Percentiles rank a stretch among this genome's conserved stretches.
These are phyloP conservation scores for Hymenoscyphus repandus DNA, from an alignment of 2,329 filamentous ascomycete species.

Conservation along the genomic window DNA sequence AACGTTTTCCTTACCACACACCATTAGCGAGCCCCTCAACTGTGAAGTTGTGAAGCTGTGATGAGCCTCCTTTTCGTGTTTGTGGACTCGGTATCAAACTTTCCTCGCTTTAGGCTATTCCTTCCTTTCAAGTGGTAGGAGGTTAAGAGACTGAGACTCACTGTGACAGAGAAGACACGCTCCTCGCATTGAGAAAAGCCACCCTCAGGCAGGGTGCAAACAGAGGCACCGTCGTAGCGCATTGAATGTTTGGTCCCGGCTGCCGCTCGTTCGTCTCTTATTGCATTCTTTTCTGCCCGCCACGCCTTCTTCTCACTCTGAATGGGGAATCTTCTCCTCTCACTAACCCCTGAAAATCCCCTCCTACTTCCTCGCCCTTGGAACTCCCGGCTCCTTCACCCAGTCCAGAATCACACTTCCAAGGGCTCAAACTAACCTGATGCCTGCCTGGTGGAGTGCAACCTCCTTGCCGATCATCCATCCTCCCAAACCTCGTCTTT, in stretches of 20 bases:
- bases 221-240: too few relatives aligned
- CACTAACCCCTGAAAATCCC: conserved; percentile 10
- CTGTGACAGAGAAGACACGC: not conserved
- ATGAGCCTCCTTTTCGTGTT: not conserved
- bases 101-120: too few relatives aligned
- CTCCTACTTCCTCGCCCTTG: not conserved
- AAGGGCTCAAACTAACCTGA: too few relatives aligned
- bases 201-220: too few relatives aligned
- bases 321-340: not conserved
- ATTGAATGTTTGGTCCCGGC: conserved; percentile 15
- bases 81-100: not conserved
- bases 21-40: not conserved
- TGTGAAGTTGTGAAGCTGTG: not conserved
- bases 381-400: not conserved
- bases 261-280: conserved; percentile 12
- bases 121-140: too few relatives aligned
- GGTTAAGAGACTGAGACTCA: too few relatives aligned
- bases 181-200: not conserved
- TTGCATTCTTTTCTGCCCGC: conserved; percentile 17
- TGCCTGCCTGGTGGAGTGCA: too few relatives aligned
- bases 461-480: conserved; percentile 6
- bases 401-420: not conserved
- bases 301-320: not conserved
- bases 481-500: conserved; percentile 16
- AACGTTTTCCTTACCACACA: not conserved